Conservation (phyloP, 495 filamentous ascomycete genomes). For the Aspergillus egyptiacus region DNA sequence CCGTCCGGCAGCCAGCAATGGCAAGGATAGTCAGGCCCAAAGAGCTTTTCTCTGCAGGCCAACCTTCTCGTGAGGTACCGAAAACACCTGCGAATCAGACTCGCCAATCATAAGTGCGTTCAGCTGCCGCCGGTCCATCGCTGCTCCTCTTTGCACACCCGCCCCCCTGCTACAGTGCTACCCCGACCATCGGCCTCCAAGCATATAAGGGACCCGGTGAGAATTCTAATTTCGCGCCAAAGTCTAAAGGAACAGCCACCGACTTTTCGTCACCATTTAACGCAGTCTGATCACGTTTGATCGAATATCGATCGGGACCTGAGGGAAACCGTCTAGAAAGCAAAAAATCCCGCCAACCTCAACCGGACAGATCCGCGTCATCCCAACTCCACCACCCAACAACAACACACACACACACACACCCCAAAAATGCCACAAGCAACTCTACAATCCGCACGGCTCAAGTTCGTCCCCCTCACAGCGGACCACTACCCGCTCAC, state of each 20-base stretch:
- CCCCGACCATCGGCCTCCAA: not conserved
- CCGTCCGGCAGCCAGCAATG: not conserved
- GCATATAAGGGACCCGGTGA: conserved; percentile 1
- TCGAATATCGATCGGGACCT: too few relatives aligned
- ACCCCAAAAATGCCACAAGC: conserved; percentile 1
- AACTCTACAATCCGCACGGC: conserved; percentile 7
- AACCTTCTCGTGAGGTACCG: too few relatives aligned
- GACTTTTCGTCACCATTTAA: too few relatives aligned
- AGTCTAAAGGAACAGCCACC: not conserved
- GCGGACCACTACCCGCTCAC: conserved; percentile 10
- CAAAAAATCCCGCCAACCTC: not conserved
- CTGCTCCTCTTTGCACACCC: too few relatives aligned
- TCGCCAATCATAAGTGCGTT: too few relatives aligned
- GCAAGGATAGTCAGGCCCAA: not conserved
- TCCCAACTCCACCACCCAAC: not conserved
- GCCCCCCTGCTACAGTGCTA: too few relatives aligned
- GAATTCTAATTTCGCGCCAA: not conserved
- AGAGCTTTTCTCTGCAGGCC: too few relatives aligned
- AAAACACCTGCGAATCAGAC: too few relatives aligned
- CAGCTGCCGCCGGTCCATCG: too few relatives aligned
- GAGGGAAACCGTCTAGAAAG: too few relatives aligned
- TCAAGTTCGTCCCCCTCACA: conserved; percentile 12
- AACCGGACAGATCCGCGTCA: not conserved
- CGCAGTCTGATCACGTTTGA: too few relatives aligned
- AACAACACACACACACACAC: not conserved